These are phyloP conservation scores for Aspergillus brasiliensis DNA, from an alignment of 2,329 filamentous ascomycete genomes.

Conservation along the genomic window DNA sequence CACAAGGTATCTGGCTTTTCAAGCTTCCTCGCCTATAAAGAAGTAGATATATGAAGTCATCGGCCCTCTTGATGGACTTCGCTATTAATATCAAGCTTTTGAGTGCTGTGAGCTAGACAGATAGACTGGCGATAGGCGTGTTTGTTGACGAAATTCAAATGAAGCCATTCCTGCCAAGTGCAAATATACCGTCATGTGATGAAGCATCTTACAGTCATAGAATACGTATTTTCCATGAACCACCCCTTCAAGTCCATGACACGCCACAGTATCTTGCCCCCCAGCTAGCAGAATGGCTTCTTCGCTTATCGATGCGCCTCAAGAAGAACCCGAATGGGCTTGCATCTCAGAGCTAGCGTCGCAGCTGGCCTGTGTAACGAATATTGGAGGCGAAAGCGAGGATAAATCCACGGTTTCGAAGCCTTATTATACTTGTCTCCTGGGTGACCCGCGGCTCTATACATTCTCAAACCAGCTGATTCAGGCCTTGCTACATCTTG, in stretches of 20 bases:
- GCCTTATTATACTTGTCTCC: slow-evolving; percentile 7
- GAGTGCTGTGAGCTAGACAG: no score
- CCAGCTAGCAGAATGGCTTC: slow-evolving; percentile 4
- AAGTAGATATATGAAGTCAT: no score
- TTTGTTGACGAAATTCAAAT: not conserved
- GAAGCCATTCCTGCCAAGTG: not conserved
- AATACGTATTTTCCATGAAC: not conserved
- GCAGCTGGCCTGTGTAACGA: slow-evolving; percentile 4
- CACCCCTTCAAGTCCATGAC: not conserved
- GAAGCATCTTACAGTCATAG: no score
- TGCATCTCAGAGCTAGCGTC: slow-evolving; percentile 11
- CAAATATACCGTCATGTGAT: not conserved
- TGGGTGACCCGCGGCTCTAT: slow-evolving; percentile 1
- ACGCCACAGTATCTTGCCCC: not conserved
- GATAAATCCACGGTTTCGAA: not conserved
- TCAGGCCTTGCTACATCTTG: slow-evolving; percentile 6
- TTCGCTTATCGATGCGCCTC: not conserved
- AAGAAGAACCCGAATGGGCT: not conserved
- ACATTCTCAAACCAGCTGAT: slow-evolving; percentile 9
- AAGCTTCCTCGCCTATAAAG: no score
- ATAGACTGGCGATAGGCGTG: no score
- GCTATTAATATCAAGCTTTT: no score
- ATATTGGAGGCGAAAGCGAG: not conserved
- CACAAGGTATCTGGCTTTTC: no score
- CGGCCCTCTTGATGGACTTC: no score